Evolutionary conservation across 164 flowering plant species (phyloP).

Genomic region (Akebia trifoliata): DNA sequence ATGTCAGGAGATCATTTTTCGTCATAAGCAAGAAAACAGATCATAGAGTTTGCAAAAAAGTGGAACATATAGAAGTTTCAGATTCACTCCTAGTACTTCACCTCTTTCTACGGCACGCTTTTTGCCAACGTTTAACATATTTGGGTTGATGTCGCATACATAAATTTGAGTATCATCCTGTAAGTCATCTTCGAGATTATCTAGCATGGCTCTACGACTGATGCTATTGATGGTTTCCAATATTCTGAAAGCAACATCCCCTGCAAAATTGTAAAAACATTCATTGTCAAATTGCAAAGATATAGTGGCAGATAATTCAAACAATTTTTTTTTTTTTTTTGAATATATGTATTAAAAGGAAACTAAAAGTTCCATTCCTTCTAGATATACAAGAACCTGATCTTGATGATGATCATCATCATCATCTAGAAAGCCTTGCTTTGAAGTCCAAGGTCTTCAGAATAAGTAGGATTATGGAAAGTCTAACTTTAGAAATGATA

Average conservation of each 20-base stretch:
- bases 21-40: not conserved
- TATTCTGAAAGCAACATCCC: slow-evolving; percentile 94
- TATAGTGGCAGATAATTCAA: not conserved
- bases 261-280: slow-evolving; percentile 33
- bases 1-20: slow-evolving; percentile 1
- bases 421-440: too few species aligned
- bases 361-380: not conserved
- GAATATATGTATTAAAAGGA: too few species aligned
- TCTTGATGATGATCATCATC: too few species aligned
- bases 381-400: not conserved
- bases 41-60: not conserved
- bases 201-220: slow-evolving; percentile 46
- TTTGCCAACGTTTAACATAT: slow-evolving; percentile 90
- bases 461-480: too few species aligned
- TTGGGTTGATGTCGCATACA: slow-evolving; percentile 93
- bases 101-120: slow-evolving; percentile 84
- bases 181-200: slow-evolving; percentile 42
- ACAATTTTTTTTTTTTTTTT: too few species aligned
- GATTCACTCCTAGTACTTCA: slow-evolving; percentile 17
- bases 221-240: slow-evolving; percentile 55
- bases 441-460: too few species aligned
- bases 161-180: slow-evolving; percentile 66
- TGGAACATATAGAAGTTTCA: slow-evolving; percentile 1
- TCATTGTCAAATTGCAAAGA: not conserved
- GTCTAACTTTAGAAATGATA: too few species aligned